Evolutionary conservation across 208 protist genomes (phyloP).

Genomic region (Crithidia thermophila): DNA sequence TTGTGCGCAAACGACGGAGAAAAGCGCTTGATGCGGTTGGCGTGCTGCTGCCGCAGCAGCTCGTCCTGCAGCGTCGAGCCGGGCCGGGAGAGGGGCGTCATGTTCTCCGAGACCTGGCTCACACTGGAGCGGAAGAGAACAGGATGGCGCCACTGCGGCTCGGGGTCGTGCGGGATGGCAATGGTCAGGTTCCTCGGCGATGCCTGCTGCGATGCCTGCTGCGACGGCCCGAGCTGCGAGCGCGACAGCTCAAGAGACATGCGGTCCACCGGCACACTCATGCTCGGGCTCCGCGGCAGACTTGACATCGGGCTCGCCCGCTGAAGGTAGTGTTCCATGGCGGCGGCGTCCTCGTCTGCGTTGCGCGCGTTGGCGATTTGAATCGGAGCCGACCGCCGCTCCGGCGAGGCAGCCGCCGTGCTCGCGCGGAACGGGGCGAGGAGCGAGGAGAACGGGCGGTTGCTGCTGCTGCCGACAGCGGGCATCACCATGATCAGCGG

Average conservation of each 20-base stretch:
- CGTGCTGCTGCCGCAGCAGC: slow-evolving; percentile 29
- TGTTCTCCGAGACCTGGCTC: slow-evolving; percentile 10
- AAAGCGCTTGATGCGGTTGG: slow-evolving; percentile 42
- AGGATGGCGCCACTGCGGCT: slow-evolving; percentile 6
- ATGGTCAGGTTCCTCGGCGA: slow-evolving; percentile 1
- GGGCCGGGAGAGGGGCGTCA: background rate
- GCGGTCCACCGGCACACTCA: background rate
- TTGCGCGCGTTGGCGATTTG: slow-evolving; percentile 19
- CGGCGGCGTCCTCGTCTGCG: slow-evolving; percentile 25
- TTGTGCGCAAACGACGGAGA: slow-evolving; percentile 10
- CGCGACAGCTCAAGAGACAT: background rate
- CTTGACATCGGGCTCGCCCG: slow-evolving; percentile 8
- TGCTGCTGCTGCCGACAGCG: background rate
- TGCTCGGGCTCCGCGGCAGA: slow-evolving; percentile 9
- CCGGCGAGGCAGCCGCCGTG: background rate
- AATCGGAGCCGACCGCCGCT: slow-evolving; percentile 12
- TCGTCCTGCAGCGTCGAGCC: slow-evolving; percentile 32
- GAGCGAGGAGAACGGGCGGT: slow-evolving; percentile 1
- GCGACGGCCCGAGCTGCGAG: background rate
- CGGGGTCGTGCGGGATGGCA: slow-evolving; percentile 7
- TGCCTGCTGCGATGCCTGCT: background rate
- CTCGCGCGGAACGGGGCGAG: background rate
- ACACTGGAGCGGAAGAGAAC: slow-evolving; percentile 10
- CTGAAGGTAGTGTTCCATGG: slow-evolving; percentile 42
- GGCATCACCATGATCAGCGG: slow-evolving; percentile 30